Base-by-base conservation (phyloP, 306 rosid species). In the Ziziphus jujuba region DNA sequence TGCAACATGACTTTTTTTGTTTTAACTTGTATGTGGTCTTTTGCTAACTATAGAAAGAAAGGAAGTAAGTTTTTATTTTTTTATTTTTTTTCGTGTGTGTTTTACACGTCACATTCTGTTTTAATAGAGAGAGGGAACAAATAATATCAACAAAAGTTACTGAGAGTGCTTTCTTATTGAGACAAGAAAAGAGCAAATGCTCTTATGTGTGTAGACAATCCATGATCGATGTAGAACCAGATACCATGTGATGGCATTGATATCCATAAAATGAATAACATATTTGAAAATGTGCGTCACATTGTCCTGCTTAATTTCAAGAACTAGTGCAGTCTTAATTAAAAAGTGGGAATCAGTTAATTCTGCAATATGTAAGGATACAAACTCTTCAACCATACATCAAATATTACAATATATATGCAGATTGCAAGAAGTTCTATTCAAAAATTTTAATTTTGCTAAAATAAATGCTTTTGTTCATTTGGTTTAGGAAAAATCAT, bases 151-250 rank as follows among this genome's bases (percentile, higher is more conserved):
- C 54, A 66, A 72, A 76, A n/a, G 70, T 44, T 31, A 33, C 3
- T 31, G 47, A 49, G 8, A 14, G 20, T 2, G 48, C 31, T 58
- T 63, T 49, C 62, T 43, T 23, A 45, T 47, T 44, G 55, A 43
- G 66, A 55, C 61, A 20, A 66, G 58, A 53, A 76, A 33, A 61
- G 51, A 59, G 19, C 16, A 66, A 73, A 72, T 59, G 20, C 50
- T 71, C 35, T 66, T 50, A 44, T 56, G 67, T 68, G 67, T 22
- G n/a, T n/a, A 77, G 76, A 67, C 73, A 69, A 71, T 66, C 69
- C 77, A 81, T 60, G 74, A 61, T 61, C 43, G 43, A 75, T 72
- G 75, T 12, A 72, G 84, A 79, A 81, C 80, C 81, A 63, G 77
- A 87, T 81, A 61, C 84, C 73, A n/a, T 63, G 45, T 56, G 36